Evolutionary conservation across 1,284 basidiomycete genomes (phyloP), one percentile per base, ranked within the genome.

Genomic region (Meripilus lineatus): DNA sequence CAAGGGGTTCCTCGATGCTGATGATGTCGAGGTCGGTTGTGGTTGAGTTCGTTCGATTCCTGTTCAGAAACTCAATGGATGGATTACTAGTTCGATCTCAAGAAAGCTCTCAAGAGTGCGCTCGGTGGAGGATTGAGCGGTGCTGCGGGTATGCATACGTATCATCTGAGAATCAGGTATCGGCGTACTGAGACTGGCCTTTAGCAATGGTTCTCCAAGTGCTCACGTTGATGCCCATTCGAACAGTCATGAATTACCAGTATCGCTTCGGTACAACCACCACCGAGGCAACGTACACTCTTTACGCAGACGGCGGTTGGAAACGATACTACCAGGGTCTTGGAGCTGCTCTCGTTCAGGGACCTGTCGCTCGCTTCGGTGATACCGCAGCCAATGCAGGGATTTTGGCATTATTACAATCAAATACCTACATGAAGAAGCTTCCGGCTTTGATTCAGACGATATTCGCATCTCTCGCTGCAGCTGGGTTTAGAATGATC

Each of bases 171-270:
- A n/a, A n/a, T n/a, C 30, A 17, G 7, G 10, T 20, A 38, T 8
- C 14, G 7, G 23, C 38, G 26, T 32, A 23, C 37, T 25, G 14
- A 23, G n/a, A 22, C 35, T 14, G 21, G 3, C 11, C 32, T 15
- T n/a, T 36, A 76, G 91, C 90, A 0, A 93, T 93, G 91, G 75
- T 94, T 6, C 69, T 94, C 3, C 92, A 94, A 60, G 92, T 95
- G 11, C 63, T 92, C 35, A 80, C 82, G 1, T 73, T 93, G 43
- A 93, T 93, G 89, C 87, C 87, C 2, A 62, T 89, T 2, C 77
- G 90, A 20, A 95, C 91, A 1, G 74, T 92, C 45, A 93, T 94
- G 91, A 94, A 94, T 69, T 93, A 89, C 60, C 90, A 90, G 65
- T 89, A 89, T 58, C 79, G 85, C 39, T 93, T 82, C 58, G 92